Evolutionary conservation across 208 protist genomes (phyloP).

Genomic region (Trichomonas tenax): DNA sequence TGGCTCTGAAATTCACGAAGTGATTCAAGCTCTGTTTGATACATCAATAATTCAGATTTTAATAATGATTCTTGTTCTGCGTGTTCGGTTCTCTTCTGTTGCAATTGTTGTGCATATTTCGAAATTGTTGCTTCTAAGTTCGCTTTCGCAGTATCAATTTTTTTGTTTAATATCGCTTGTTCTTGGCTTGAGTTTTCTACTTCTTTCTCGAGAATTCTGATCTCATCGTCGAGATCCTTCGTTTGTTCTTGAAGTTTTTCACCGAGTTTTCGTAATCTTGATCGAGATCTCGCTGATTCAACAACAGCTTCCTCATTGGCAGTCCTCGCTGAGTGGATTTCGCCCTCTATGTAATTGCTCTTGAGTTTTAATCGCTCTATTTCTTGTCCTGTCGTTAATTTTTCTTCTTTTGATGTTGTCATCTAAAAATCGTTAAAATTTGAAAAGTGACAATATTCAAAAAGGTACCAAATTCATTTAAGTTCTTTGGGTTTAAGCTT

Average conservation of each 20-base stretch:
- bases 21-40: not conserved
- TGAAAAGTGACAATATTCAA: no score
- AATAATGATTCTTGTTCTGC: not conserved
- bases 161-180: not conserved
- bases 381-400: not conserved
- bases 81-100: not conserved
- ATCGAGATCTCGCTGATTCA: not conserved
- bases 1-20: not conserved
- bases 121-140: not conserved
- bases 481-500: no score
- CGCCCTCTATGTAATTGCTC: not conserved
- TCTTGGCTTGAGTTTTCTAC: not conserved
- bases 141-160: not conserved
- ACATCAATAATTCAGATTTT: not conserved
- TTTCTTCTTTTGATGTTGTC: not conserved
- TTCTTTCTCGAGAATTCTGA: not conserved
- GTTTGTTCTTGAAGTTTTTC: not conserved
- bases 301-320: not conserved
- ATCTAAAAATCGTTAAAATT: not conserved
- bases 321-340: not conserved
- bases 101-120: not conserved
- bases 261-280: not conserved
- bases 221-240: not conserved
- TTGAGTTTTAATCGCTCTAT: not conserved
- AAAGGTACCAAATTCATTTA: no score